Base-by-base conservation (phyloP, 2,329 filamentous ascomycete species). In the Leptographium radiaticola region DNA sequence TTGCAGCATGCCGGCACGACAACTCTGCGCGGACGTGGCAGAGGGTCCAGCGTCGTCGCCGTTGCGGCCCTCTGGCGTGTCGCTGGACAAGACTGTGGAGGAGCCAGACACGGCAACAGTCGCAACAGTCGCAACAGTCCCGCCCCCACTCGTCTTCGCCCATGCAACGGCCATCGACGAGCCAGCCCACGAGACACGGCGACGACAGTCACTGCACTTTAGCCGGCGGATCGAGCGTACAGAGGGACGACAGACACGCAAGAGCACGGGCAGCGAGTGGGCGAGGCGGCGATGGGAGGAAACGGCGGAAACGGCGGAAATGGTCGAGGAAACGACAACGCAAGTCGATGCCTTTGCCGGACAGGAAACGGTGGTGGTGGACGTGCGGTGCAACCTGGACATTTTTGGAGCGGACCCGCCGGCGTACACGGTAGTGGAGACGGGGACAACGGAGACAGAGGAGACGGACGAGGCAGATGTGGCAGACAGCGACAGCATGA, bases 331-430 rank as follows among this genome's bases (percentile, higher is more conserved):
- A n/a, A 42, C 8, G 34, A 36, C 9, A 36, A 2, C 9, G 34
- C 34, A 13, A 36, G 9, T 25, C 2, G 25, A 25, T 25, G 25
- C 25, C 25, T 25, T 25, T 13, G 34, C 34, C 9, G 34, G 51
- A 8, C 46, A 57, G 12, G 52, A 49, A 6, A 46, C 58, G 1
- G 54, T 59, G 2, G 55, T 64, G 31, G 61, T 69, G 16, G 67
- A 69, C 44, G 62, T 64, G 15, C 63, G 64, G 31, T 59, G 57
- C 6, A 66, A 66, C 36, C 59, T 66, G 1, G 65, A 69, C 54
- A 68, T 69, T 2, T 69, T 69, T 47, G 64, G 63, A 4, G 56
- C 54, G 1, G 52, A 49, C 1, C 55, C 56, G 30, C 49, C 55
- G 2, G 46, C 44, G 30, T 48, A 36, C 15, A 31, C 31, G 36